Conservation (phyloP, 1,139 yeast genomes). For the Yamadazyma triangularis region DNA sequence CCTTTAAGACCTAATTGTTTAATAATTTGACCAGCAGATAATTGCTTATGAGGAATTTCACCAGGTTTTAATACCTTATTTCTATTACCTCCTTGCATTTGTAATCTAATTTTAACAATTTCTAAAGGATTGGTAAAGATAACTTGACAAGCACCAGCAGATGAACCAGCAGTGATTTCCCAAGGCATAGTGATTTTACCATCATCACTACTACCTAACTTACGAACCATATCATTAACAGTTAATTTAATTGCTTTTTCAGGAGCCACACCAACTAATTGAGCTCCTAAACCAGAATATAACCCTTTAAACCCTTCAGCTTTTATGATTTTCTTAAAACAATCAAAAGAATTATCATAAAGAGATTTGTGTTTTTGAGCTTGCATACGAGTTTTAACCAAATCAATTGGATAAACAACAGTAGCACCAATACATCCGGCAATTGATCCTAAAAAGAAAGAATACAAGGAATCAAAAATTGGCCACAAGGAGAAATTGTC, state of each 20-base stretch:
- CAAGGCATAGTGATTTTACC: conserved; percentile 61
- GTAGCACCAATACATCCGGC: conserved; percentile 99
- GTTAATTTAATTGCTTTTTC: conserved; percentile 97
- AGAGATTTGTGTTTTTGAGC: conserved; percentile 76
- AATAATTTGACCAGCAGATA: conserved; percentile 69
- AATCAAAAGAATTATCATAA: conserved; percentile 81
- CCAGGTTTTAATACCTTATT: conserved; percentile 33
- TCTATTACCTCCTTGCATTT: conserved; percentile 80
- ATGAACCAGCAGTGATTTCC: conserved; percentile 85
- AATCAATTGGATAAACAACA: conserved; percentile 95
- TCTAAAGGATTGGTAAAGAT: conserved; percentile 94
- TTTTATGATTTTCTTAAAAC: conserved; percentile 71
- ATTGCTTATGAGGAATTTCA: conserved; percentile 43
- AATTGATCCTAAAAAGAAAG: conserved; percentile 84
- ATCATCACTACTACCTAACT: conserved; percentile 58
- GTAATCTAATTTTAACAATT: conserved; percentile 91
- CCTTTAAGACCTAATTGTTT: conserved; percentile 80
- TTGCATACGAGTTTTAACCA: conserved; percentile 96
- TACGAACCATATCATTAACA: conserved; percentile 84
- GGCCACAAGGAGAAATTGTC: conserved; percentile 49
- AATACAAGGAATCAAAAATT: conserved; percentile 80
- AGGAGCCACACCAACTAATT: conserved; percentile 95
- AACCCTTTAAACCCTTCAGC: conserved; percentile 86
- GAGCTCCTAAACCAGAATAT: conserved; percentile 92
- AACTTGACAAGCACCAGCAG: conserved; percentile 97